phyloP scores from a whole-genome alignment of 2,329 filamentous ascomycete species.

The Diaporthe citri region DNA sequence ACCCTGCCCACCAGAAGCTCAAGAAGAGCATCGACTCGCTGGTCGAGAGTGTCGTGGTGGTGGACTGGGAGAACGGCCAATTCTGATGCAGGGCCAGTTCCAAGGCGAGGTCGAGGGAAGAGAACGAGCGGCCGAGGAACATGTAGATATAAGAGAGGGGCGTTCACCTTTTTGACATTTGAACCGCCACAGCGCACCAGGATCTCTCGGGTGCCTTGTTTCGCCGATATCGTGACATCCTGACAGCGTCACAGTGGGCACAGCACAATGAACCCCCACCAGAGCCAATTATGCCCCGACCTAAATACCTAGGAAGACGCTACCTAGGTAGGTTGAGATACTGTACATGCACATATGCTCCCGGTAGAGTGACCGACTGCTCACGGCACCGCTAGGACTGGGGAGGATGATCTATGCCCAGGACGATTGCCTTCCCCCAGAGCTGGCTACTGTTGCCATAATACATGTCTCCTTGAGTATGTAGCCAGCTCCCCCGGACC shows the following conservation, averaged over 20 bases:
- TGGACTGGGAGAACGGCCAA: conserved; percentile 66
- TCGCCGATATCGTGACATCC: neutral
- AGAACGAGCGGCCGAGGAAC: too few relatives aligned
- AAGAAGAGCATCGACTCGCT: conserved; percentile 60
- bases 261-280: neutral
- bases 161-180: neutral
- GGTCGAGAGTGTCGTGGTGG: conserved; percentile 64
- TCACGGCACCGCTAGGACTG: neutral
- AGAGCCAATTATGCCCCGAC: neutral
- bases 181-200: neutral
- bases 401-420: neutral
- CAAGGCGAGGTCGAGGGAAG: conserved; percentile 8
- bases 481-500: neutral
- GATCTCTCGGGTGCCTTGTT: neutral
- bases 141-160: neutral
- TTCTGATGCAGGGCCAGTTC: conserved; percentile 46
- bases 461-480: neutral
- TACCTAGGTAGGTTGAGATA: neutral
- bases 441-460: too few relatives aligned
- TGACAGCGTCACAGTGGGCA: neutral
- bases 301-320: neutral
- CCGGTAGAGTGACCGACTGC: neutral
- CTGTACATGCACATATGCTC: neutral
- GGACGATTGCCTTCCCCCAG: neutral
- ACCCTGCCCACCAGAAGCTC: conserved; percentile 73